These are phyloP conservation scores for Arthroderma uncinatum DNA, from an alignment of 2,329 filamentous ascomycete genomes.

Conservation along the genomic window DNA sequence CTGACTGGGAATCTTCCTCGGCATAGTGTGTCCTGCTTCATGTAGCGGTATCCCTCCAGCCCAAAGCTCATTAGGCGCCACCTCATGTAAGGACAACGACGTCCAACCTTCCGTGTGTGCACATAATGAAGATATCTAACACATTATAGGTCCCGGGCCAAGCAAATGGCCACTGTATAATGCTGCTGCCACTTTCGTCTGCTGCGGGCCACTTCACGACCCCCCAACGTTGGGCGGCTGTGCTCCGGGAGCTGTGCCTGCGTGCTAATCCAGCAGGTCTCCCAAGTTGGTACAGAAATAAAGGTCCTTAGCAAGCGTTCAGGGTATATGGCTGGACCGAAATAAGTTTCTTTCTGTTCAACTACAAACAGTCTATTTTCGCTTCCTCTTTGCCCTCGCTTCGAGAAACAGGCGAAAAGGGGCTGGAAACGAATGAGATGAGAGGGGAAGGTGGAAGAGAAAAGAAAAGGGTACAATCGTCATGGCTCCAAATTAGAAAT, in stretches of 20 bases:
- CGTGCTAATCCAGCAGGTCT: neutral
- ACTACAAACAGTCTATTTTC: too few species aligned
- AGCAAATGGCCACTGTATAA: neutral
- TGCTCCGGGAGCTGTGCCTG: neutral
- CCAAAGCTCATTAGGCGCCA: neutral
- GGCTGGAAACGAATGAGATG: too few species aligned
- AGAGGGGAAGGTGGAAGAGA: too few species aligned
- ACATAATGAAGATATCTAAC: neutral
- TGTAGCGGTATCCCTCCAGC: neutral
- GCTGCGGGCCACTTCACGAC: constrained; percentile 2
- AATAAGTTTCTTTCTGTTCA: too few species aligned
- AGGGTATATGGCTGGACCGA: too few species aligned
- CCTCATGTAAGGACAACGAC: neutral
- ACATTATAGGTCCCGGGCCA: neutral
- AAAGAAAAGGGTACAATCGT: too few species aligned
- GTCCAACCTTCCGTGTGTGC: too few species aligned
- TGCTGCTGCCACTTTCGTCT: neutral
- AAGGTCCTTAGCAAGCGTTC: too few species aligned
- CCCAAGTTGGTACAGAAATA: too few species aligned
- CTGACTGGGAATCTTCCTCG: neutral
- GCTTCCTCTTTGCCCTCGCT: too few species aligned
- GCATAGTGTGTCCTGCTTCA: neutral
- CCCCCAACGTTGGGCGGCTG: neutral
- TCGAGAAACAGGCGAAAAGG: too few species aligned
- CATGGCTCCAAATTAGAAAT: too few species aligned